phyloP scores from a whole-genome alignment of 192 early-diverging fungal species.

The Backusella parvicylindrica region DNA sequence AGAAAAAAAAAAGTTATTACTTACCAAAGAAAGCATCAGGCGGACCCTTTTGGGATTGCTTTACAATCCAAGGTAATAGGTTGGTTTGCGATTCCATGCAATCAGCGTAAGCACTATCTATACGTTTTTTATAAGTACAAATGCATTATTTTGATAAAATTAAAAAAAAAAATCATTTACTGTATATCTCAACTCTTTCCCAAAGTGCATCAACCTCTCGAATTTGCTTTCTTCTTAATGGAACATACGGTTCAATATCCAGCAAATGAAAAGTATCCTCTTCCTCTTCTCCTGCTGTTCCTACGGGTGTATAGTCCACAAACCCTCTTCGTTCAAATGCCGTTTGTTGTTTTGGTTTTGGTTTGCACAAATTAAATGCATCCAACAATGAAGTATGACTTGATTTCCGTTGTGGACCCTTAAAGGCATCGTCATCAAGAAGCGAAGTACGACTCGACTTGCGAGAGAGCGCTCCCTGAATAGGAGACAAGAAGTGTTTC shows the following conservation, averaged over 20 bases:
- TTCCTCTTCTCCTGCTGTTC: neutral
- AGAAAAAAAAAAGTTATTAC: neutral
- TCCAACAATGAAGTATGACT: slow-evolving; percentile 1
- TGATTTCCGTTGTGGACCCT: neutral
- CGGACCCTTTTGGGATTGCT: slow-evolving; percentile 24
- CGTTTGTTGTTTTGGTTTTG: neutral
- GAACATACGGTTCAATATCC: neutral
- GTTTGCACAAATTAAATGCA: slow-evolving; percentile 7
- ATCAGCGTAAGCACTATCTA: slow-evolving; percentile 22
- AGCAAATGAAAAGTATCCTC: neutral
- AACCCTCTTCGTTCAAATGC: neutral
- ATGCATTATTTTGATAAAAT: neutral
- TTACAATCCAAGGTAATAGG: slow-evolving; percentile 24
- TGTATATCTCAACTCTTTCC: slow-evolving; percentile 9
- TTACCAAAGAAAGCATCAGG: slow-evolving; percentile 29
- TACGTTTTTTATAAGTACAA: neutral
- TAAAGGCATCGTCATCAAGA: neutral
- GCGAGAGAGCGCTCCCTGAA: neutral
- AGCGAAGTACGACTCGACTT: neutral
- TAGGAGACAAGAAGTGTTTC: neutral
- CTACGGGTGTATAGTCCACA: neutral
- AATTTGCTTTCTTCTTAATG: slow-evolving; percentile 7
- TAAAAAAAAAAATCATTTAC: neutral
- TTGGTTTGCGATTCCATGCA: slow-evolving; percentile 20
- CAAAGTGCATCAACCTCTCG: neutral